Conservation (phyloP, 2,329 filamentous ascomycete genomes). For the Fusarium devonianum region DNA sequence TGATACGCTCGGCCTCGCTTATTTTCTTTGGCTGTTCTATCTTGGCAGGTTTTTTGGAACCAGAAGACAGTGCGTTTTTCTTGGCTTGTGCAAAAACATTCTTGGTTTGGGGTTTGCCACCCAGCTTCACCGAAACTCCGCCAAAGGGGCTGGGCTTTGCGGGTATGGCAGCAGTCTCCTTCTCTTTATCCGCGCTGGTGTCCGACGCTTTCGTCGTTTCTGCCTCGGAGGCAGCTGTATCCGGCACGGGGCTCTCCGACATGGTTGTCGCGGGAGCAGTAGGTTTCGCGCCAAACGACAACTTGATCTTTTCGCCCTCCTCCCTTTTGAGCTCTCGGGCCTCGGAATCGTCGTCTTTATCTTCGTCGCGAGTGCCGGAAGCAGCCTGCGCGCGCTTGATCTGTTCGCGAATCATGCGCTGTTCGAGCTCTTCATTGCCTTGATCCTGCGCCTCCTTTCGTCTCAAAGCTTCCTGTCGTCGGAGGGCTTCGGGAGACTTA, state of each 20-base stretch:
- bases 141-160: constrained; percentile 46
- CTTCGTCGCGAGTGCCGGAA: constrained; percentile 51
- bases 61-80: constrained; percentile 72
- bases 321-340: constrained; percentile 63
- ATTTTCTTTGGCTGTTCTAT: constrained; percentile 78
- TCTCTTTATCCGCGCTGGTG: constrained; percentile 6
- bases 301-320: constrained; percentile 78
- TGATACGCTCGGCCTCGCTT: constrained; percentile 86
- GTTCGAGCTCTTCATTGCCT: constrained; percentile 89
- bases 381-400: constrained; percentile 74
- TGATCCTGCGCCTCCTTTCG: constrained; percentile 87
- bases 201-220: constrained; percentile 18
- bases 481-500: constrained; percentile 84
- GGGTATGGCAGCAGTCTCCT: constrained; percentile 24
- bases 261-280: constrained; percentile 15
- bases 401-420: constrained; percentile 82
- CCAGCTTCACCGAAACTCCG: constrained; percentile 70
- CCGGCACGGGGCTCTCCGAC: constrained; percentile 32
- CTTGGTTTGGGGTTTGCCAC: constrained; percentile 70
- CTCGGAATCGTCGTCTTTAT: constrained; percentile 51
- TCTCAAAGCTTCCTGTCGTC: constrained; percentile 79
- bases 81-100: constrained; percentile 75
- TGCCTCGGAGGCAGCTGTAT: constrained; percentile 6
- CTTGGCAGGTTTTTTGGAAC: constrained; percentile 66
- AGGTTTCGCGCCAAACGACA: constrained; percentile 67